Conservation (phyloP, 148 eudicot species). For the Chenopodium suecicum region DNA sequence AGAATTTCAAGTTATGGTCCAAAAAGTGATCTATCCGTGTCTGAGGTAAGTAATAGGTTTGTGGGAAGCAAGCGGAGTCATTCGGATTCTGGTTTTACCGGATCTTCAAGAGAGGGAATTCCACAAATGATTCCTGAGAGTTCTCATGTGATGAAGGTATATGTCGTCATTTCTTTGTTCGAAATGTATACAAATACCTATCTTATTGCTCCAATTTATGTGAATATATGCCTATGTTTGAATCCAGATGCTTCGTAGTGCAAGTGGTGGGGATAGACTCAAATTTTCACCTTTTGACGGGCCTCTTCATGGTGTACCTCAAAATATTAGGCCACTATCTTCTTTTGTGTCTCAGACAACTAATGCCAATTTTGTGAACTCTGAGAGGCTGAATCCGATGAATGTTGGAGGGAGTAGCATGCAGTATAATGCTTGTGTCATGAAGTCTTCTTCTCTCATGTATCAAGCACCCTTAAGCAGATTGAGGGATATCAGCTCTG, state of each 20-base stretch:
- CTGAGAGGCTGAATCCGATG: slow-evolving; percentile 44
- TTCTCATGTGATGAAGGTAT: slow-evolving; percentile 60
- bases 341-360: slow-evolving; percentile 43
- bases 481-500: slow-evolving; percentile 45
- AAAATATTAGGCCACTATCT: slow-evolving; percentile 42
- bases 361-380: slow-evolving; percentile 42
- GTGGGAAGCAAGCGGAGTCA: slow-evolving; percentile 51
- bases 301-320: slow-evolving; percentile 40
- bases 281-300: slow-evolving; percentile 47
- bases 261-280: slow-evolving; percentile 49
- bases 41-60: slow-evolving; percentile 48
- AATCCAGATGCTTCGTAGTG: slow-evolving; percentile 56
- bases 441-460: slow-evolving; percentile 47
- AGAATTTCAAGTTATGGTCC: slow-evolving; percentile 56
- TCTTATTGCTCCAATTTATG: background rate
- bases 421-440: slow-evolving; percentile 46
- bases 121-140: slow-evolving; percentile 43
- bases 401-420: slow-evolving; percentile 40
- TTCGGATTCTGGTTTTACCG: slow-evolving; percentile 52
- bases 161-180: slow-evolving; percentile 1
- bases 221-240: slow-evolving; percentile 7
- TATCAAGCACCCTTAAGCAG: slow-evolving; percentile 49
- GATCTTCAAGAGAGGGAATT: slow-evolving; percentile 49
- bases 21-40: slow-evolving; percentile 47
- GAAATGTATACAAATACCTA: background rate